Base-by-base conservation (phyloP, 129 eudicot species). In the Tanacetum coccineum region DNA sequence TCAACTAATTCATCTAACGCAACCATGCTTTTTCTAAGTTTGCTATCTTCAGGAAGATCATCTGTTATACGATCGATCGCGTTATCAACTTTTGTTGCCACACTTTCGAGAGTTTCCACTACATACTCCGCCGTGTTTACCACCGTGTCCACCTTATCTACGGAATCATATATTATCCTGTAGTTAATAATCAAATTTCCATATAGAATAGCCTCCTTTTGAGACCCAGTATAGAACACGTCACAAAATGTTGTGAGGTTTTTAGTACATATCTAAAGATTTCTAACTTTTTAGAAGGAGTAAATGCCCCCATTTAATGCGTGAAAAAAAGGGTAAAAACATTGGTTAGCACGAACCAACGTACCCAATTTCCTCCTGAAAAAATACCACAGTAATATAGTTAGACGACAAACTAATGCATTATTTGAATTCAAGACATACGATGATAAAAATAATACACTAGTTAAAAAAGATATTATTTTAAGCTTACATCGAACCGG, bases 301-400 rank as follows among this genome's bases (percentile, higher is more conserved):
- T 48, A 86, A 50, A 21, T 82, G 81, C 64, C 86, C 92, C 93
- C 83, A 82, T 76, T 86, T 86, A 75, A n/a, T 82, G 78, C 42
- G 83, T 80, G 82, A 78, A 48, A 64, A 85, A 82, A n/a, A n/a
- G 12, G 93, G 88, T 61, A 86, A 14, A 50, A 74, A n/a, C 68
- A 19, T 80, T 25, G 66, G 93, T 80, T 26, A 82, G 58, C 65
- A 82, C 78, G 54, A 80, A 46, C 83, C 88, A 30, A 86, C 30
- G 55, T n/a, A 86, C 64, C 88, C 93, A 86, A 21, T 75, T 79
- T 72, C 67, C n/a, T 82, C 76, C 84, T 77, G 75, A 39, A 45
- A 66, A 59, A 8, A 9, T 14, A 25, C n/a, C n/a, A 39, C 11
- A 48, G 12, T 13, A 44, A 50, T 26, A n/a, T 15, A 2, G 1